Percentiles rank a stretch among this genome's conserved stretches.
Evolutionary conservation across 192 early-diverging fungal genomes (phyloP).

Genomic region (Helicostylum pulchrum): DNA sequence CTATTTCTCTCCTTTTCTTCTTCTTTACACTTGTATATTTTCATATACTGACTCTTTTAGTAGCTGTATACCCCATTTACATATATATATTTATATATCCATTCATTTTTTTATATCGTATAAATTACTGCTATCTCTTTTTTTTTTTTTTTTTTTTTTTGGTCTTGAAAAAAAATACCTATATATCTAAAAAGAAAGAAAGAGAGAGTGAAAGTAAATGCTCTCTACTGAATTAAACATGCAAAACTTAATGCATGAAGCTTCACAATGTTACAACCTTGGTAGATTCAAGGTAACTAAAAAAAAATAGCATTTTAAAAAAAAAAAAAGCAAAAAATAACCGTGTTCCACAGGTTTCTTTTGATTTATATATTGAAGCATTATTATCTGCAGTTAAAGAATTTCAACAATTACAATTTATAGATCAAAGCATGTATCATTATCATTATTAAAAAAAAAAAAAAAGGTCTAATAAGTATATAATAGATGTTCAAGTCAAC

Average conservation of each 20-base stretch:
- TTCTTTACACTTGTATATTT: too few species aligned
- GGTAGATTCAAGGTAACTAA: slow-evolving; percentile 13
- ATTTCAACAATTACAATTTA: slow-evolving; percentile 44
- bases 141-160: background rate
- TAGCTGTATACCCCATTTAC: too few species aligned
- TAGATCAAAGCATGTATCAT: slow-evolving; percentile 44
- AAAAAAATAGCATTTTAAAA: background rate
- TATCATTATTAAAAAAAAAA: background rate
- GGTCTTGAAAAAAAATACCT: background rate
- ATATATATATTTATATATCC: too few species aligned
- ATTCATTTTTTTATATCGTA: too few species aligned
- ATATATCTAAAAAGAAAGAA: background rate
- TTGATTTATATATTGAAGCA: slow-evolving; percentile 41
- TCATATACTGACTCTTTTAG: too few species aligned
- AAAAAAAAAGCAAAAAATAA: background rate
- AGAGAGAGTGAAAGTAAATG: background rate
- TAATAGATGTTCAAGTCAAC: background rate
- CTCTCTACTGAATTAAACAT: background rate
- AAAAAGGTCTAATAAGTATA: too few species aligned
- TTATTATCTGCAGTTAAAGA: slow-evolving; percentile 40
- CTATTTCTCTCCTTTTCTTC: too few species aligned
- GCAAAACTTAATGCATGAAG: slow-evolving; percentile 7
- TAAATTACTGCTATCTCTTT: too few species aligned
- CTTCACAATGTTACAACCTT: slow-evolving; percentile 2
- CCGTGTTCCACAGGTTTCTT: slow-evolving; percentile 18